Evolutionary conservation across 805 yeast genomes (phyloP).

Genomic region (Wickerhamomyces alni): DNA sequence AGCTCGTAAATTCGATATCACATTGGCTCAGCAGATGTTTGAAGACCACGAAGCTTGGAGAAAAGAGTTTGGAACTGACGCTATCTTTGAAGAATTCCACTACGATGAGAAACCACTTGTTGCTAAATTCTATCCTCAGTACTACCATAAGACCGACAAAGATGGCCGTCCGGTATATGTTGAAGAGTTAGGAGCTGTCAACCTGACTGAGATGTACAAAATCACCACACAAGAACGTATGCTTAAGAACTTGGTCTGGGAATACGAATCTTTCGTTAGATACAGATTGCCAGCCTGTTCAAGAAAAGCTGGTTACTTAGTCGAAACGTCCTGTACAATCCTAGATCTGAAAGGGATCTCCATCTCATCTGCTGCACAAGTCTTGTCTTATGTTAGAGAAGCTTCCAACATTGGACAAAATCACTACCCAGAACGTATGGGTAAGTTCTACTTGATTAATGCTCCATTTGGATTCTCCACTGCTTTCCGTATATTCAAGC

Average conservation of each 20-base stretch:
- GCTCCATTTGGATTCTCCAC: conserved; percentile 98
- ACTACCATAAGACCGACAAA: conserved; percentile 93
- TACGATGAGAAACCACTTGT: conserved; percentile 91
- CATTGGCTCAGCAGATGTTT: conserved; percentile 76
- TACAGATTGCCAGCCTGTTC: conserved; percentile 93
- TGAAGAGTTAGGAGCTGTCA: conserved; percentile 90
- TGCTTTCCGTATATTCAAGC: conserved; percentile 86
- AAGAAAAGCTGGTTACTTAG: conserved; percentile 66
- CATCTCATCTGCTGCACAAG: conserved; percentile 76
- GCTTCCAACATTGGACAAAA: conserved; percentile 94
- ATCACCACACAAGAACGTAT: conserved; percentile 93
- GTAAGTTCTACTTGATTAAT: conserved; percentile 90
- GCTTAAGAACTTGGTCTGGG: conserved; percentile 96
- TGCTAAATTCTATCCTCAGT: conserved; percentile 90
- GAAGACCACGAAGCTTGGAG: conserved; percentile 91
- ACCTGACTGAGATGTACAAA: conserved; percentile 85
- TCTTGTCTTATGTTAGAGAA: conserved; percentile 81
- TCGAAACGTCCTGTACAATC: conserved; percentile 96
- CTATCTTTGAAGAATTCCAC: conserved; percentile 79
- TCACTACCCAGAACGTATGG: conserved; percentile 99
- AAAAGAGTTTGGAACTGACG: conserved; percentile 76
- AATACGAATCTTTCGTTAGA: conserved; percentile 83
- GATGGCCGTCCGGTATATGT: conserved; percentile 96
- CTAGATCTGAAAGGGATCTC: conserved; percentile 94
- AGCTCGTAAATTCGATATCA: conserved; percentile 90